Conservation (phyloP, 352 stramenopile genomes). For the Phytophthora sp. region DNA sequence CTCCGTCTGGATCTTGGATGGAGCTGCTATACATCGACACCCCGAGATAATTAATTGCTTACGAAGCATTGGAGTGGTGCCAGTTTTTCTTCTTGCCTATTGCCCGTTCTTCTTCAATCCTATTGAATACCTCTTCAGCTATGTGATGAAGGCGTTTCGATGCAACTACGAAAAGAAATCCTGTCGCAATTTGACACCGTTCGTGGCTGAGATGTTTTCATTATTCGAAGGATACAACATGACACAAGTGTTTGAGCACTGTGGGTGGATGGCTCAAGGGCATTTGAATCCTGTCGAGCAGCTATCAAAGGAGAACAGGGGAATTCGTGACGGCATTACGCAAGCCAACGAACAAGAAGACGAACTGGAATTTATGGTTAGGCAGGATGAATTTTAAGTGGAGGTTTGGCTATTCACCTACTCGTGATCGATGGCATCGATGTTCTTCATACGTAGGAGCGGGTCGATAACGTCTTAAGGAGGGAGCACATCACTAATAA, state of each 20-base stretch:
- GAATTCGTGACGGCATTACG: too few relatives aligned
- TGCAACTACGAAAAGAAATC: not conserved
- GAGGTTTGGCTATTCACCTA: too few relatives aligned
- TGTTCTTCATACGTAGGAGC: too few relatives aligned
- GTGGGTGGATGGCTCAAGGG: not conserved
- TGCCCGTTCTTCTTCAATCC: not conserved
- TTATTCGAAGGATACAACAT: not conserved
- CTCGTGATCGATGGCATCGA: too few relatives aligned
- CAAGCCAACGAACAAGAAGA: too few relatives aligned
- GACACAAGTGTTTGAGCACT: too few relatives aligned
- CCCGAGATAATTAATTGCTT: constrained; percentile 34
- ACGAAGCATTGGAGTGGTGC: not conserved
- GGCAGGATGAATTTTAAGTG: too few relatives aligned
- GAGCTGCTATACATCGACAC: constrained; percentile 30
- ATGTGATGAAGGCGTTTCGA: not conserved
- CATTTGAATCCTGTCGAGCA: not conserved
- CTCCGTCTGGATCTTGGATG: constrained; percentile 42
- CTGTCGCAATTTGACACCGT: not conserved
- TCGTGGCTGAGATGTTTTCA: not conserved
- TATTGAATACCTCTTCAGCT: not conserved
- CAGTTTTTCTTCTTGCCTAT: not conserved
- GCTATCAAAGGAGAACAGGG: not conserved
- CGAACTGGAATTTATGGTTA: too few relatives aligned
- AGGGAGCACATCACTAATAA: not conserved
- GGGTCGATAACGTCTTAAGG: not conserved